phyloP scores from a whole-genome alignment of 371 early-diverging fungal species.

The Coemansia sp. region DNA sequence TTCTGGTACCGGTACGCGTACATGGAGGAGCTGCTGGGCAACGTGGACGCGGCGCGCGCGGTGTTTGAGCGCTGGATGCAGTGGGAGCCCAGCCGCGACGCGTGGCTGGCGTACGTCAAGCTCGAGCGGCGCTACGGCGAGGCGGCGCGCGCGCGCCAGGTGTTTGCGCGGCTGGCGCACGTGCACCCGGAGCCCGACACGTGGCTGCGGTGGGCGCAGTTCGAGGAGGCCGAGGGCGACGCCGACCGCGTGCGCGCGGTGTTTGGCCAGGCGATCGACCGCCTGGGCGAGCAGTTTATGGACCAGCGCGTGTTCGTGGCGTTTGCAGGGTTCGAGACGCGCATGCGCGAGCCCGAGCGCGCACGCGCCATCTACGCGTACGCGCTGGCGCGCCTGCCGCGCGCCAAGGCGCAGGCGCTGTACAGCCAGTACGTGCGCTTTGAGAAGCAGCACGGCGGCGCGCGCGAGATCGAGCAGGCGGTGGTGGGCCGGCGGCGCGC shows the following conservation, averaged over 20 bases:
- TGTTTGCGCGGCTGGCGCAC: slow-evolving; percentile 84
- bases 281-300: slow-evolving; percentile 82
- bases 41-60: slow-evolving; percentile 84
- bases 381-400: slow-evolving; percentile 84
- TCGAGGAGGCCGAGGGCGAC: slow-evolving; percentile 76
- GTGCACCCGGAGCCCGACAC: slow-evolving; percentile 91
- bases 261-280: slow-evolving; percentile 84
- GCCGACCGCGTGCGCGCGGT: slow-evolving; percentile 77
- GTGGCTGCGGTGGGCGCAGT: slow-evolving; percentile 93
- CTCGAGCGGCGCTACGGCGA: slow-evolving; percentile 90
- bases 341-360: slow-evolving; percentile 86
- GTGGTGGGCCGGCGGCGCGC: slow-evolving; percentile 82
- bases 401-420: slow-evolving; percentile 67
- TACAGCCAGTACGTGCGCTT: slow-evolving; percentile 92
- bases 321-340: slow-evolving; percentile 94
- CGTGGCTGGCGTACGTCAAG: slow-evolving; percentile 93
- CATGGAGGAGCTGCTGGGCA: slow-evolving; percentile 95
- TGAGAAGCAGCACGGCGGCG: slow-evolving; percentile 92
- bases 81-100: slow-evolving; percentile 92
- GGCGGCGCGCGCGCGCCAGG: slow-evolving; percentile 72
- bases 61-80: slow-evolving; percentile 98
- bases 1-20: slow-evolving; percentile 98
- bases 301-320: slow-evolving; percentile 88
- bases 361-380: slow-evolving; percentile 95
- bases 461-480: slow-evolving; percentile 85